These are phyloP conservation scores for Aspergillus versicolor DNA, from an alignment of 2,329 filamentous ascomycete species.

Conservation along the genomic window DNA sequence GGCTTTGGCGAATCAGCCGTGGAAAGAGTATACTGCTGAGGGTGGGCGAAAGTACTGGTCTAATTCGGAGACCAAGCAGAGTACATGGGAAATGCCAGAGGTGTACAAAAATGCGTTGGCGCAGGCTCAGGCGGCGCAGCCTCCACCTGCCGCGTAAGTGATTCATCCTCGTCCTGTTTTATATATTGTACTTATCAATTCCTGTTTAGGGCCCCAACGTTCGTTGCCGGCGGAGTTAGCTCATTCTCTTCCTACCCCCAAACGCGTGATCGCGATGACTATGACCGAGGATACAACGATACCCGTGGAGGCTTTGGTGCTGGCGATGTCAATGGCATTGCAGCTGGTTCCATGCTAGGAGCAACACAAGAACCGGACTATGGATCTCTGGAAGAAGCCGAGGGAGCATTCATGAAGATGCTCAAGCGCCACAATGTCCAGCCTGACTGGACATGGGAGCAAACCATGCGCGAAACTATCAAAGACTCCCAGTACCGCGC, in stretches of 20 bases:
- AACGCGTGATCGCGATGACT: slow-evolving; percentile 50
- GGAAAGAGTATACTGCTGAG: slow-evolving; percentile 87
- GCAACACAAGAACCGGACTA: slow-evolving; percentile 69
- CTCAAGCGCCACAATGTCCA: slow-evolving; percentile 82
- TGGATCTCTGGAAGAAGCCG: slow-evolving; percentile 78
- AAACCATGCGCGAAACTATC: slow-evolving; percentile 79
- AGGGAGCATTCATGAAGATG: slow-evolving; percentile 88
- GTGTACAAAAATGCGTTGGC: slow-evolving; percentile 73
- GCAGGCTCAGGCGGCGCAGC: slow-evolving; percentile 54
- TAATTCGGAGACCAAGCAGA: slow-evolving; percentile 86
- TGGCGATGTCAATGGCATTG: slow-evolving; percentile 42
- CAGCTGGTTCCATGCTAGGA: slow-evolving; percentile 37
- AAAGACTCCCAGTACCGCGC: slow-evolving; percentile 91
- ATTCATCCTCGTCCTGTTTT: neutral
- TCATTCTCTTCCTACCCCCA: slow-evolving; percentile 41
- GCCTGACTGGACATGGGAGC: slow-evolving; percentile 89
- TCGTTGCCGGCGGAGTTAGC: slow-evolving; percentile 59
- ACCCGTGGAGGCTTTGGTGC: slow-evolving; percentile 48
- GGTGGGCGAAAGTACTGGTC: slow-evolving; percentile 94
- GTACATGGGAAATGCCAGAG: slow-evolving; percentile 92
- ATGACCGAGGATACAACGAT: slow-evolving; percentile 47
- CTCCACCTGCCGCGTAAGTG: slow-evolving; percentile 49
- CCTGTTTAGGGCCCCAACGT: slow-evolving; percentile 47
- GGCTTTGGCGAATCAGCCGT: slow-evolving; percentile 77
- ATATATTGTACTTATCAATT: slow-evolving; percentile 38